Conservation (phyloP, 768 basidiomycete genomes). For the Tephrocybe sp. region DNA sequence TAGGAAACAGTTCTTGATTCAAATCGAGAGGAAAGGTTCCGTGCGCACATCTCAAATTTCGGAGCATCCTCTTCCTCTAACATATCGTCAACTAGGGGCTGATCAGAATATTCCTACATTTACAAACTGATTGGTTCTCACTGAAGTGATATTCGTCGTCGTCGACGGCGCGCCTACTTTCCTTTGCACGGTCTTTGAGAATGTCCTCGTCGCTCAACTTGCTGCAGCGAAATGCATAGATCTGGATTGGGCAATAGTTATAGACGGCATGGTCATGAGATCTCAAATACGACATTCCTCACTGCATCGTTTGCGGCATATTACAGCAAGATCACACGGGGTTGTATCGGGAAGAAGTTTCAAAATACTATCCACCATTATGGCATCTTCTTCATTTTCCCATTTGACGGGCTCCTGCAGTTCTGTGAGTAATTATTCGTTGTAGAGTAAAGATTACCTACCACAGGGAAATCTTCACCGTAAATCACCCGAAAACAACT, state of each 20-base stretch:
- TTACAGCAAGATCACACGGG: slow-evolving; percentile 50
- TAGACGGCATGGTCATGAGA: slow-evolving; percentile 16
- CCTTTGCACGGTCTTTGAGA: not conserved
- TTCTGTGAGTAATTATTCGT: not conserved
- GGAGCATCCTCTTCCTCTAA: not conserved
- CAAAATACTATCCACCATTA: slow-evolving; percentile 34
- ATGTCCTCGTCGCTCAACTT: slow-evolving; percentile 7
- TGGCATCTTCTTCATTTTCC: slow-evolving; percentile 23
- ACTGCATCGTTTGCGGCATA: slow-evolving; percentile 47
- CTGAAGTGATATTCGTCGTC: not conserved
- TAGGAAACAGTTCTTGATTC: not conserved
- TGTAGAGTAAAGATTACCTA: not conserved
- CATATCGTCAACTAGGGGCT: slow-evolving; percentile 9
- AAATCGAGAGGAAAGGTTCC: not conserved
- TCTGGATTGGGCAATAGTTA: slow-evolving; percentile 19
- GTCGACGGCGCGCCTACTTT: not conserved
- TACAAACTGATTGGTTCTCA: not conserved
- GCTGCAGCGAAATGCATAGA: slow-evolving; percentile 23
- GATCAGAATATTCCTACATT: not conserved
- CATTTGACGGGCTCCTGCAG: slow-evolving; percentile 23
- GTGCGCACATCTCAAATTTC: slow-evolving; percentile 11
- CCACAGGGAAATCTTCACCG: slow-evolving; percentile 7
- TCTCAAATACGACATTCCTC: slow-evolving; percentile 27
- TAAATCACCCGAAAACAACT: slow-evolving; percentile 20
- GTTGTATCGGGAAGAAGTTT: slow-evolving; percentile 42